A percentile compares a stretch with the other conserved stretches of the same genome.
These are phyloP conservation scores for Pseudonectria buxi DNA, from an alignment of 2,329 filamentous ascomycete genomes.

Conservation along the genomic window DNA sequence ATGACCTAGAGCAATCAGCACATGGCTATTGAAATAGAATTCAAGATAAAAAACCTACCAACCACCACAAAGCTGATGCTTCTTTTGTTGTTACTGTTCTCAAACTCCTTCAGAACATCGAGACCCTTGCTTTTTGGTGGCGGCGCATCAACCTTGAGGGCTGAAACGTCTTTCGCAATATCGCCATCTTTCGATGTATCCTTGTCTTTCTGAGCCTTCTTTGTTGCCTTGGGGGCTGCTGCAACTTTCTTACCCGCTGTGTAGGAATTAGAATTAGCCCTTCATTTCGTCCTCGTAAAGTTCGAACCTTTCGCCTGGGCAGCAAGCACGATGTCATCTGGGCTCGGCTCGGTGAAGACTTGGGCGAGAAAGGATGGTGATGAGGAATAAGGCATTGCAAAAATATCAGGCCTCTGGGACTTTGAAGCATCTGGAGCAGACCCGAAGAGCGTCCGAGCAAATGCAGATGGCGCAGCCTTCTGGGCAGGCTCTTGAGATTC, in stretches of 20 bases:
- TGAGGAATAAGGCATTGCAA: conserved; percentile 43
- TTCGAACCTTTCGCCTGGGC: conserved; percentile 86
- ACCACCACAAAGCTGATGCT: conserved; percentile 89
- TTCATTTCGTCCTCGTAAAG: conserved; percentile 43
- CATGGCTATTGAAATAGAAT: neutral
- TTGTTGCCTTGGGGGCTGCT: conserved; percentile 29
- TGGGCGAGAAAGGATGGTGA: conserved; percentile 45
- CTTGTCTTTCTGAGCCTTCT: conserved; percentile 34
- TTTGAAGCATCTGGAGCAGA: conserved; percentile 27
- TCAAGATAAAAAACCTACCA: conserved; percentile 45
- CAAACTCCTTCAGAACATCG: conserved; percentile 75
- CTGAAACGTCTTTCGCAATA: conserved; percentile 24
- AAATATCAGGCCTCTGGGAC: conserved; percentile 25
- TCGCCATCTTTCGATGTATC: conserved; percentile 18
- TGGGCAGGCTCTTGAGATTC: neutral
- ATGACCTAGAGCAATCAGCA: conserved; percentile 55
- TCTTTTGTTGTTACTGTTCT: conserved; percentile 68
- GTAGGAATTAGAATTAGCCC: conserved; percentile 46
- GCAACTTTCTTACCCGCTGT: conserved; percentile 48
- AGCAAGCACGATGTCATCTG: conserved; percentile 80
- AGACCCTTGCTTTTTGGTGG: conserved; percentile 69
- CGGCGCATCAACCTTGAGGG: conserved; percentile 43
- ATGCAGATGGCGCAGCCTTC: conserved; percentile 42
- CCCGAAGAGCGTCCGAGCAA: conserved; percentile 48
- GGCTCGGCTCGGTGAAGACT: conserved; percentile 79